phyloP scores from a whole-genome alignment of 2,329 filamentous ascomycete species.

The Pseudocercospora musae region DNA sequence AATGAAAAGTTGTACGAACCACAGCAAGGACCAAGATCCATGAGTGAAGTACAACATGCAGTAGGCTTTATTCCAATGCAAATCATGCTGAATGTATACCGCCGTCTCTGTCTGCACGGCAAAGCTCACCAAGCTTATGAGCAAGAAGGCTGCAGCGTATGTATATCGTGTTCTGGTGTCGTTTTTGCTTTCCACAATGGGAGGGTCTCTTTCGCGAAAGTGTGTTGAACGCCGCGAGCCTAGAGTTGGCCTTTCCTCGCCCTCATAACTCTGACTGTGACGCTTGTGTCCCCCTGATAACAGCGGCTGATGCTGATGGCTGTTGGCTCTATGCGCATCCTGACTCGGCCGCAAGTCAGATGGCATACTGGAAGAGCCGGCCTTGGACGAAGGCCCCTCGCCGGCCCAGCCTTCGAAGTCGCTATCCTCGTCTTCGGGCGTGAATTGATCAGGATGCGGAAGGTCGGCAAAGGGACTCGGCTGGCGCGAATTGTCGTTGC shows the following conservation, averaged over 20 bases:
- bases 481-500: conserved; percentile 31
- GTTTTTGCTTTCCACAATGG: conserved; percentile 54
- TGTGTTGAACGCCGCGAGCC: conserved; percentile 59
- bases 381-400: conserved; percentile 23
- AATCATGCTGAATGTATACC: conserved; percentile 85
- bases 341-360: conserved; percentile 46
- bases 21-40: conserved; percentile 86
- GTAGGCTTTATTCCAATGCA: conserved; percentile 98
- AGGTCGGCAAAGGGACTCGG: conserved; percentile 32
- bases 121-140: conserved; percentile 80
- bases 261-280: conserved; percentile 37
- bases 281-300: conserved; percentile 44
- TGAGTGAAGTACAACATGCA: conserved; percentile 98
- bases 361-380: conserved; percentile 44
- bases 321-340: conserved; percentile 7
- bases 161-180: conserved; percentile 80
- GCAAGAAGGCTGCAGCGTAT: conserved; percentile 78
- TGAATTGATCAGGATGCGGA: conserved; percentile 23
- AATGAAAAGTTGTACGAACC: conserved; percentile 78
- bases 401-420: conserved; percentile 47
- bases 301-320: conserved; percentile 48
- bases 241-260: conserved; percentile 40
- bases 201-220: conserved; percentile 74
- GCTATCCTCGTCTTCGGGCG: conserved; percentile 20
- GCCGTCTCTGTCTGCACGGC: conserved; percentile 94